phyloP scores from a whole-genome alignment of 106 monocot species.

The Dendrobium huoshanense region DNA sequence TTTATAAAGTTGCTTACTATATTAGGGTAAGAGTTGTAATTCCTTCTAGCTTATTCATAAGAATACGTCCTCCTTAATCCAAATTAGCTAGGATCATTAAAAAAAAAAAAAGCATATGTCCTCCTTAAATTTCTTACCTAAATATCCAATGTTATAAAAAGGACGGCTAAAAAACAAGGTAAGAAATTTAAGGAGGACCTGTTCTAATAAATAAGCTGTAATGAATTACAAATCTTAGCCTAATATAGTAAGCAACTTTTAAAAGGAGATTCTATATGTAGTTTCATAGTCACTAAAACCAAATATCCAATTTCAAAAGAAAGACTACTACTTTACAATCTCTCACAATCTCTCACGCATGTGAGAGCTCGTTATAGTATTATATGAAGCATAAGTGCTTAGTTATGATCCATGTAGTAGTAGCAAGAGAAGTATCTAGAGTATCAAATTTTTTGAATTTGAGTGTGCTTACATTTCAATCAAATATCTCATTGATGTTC shows the following conservation, averaged over 20 bases:
- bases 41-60: neutral
- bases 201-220: neutral
- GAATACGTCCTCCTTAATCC: neutral
- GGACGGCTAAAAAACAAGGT: neutral
- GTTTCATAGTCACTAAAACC: neutral
- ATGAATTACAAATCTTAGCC: neutral
- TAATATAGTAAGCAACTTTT: neutral
- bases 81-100: no score
- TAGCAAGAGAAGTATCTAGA: neutral
- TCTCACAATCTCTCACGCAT: neutral
- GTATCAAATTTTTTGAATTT: neutral
- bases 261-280: neutral
- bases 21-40: neutral
- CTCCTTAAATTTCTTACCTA: neutral
- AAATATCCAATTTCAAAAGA: neutral
- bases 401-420: neutral
- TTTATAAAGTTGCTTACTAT: neutral
- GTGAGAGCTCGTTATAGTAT: neutral
- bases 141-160: no score
- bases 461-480: neutral
- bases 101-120: neutral
- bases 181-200: neutral
- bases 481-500: neutral
- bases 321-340: neutral
- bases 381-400: neutral